Evolutionary conservation across 768 basidiomycete genomes (phyloP).

Genomic region (Tulasnella sp.): DNA sequence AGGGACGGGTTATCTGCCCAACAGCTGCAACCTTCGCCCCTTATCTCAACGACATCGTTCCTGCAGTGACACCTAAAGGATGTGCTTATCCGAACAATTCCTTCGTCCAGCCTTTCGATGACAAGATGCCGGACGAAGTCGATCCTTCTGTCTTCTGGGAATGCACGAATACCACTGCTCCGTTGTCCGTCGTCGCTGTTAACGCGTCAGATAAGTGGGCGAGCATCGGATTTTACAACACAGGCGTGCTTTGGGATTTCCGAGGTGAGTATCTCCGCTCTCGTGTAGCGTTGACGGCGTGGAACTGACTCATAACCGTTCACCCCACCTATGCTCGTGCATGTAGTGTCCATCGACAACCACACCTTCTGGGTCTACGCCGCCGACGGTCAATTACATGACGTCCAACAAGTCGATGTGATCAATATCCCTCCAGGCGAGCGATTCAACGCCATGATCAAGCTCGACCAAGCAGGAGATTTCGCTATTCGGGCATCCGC

Average conservation of each 20-base stretch:
- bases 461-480: constrained; percentile 12
- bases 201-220: not conserved
- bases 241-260: constrained; percentile 4
- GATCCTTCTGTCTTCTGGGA: constrained; percentile 7
- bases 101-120: constrained; percentile 3
- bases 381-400: constrained; percentile 1
- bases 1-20: constrained; percentile 4
- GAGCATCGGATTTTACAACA: not conserved
- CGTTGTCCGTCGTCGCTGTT: not conserved
- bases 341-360: not conserved
- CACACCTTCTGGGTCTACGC: constrained; percentile 13
- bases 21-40: not conserved
- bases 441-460: constrained; percentile 11
- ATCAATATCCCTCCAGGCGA: constrained; percentile 8
- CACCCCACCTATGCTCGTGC: not conserved
- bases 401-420: constrained; percentile 1
- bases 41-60: constrained; percentile 2
- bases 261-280: not conserved
- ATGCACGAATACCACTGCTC: constrained; percentile 1
- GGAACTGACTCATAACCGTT: not conserved
- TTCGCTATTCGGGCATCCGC: constrained; percentile 10
- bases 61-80: not conserved
- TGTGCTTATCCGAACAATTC: constrained; percentile 6
- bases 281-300: not conserved
- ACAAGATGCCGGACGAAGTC: not conserved